These are phyloP conservation scores for Musa itinerans DNA, from an alignment of 176 grass and related monocot species.

Conservation along the genomic window DNA sequence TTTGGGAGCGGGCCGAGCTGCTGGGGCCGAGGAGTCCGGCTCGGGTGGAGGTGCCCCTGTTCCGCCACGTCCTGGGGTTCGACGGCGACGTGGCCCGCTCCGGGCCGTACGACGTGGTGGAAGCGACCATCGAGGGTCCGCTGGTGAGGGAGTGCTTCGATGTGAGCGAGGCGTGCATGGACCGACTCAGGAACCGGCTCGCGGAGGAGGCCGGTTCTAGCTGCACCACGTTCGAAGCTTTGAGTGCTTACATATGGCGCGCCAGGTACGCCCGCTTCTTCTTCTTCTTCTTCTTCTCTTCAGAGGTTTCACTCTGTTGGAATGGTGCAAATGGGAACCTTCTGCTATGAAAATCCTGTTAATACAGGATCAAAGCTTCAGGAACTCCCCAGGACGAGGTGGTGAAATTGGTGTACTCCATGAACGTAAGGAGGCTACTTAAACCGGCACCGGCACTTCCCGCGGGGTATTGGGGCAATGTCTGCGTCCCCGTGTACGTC, in stretches of 20 bases:
- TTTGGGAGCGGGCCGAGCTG: slow-evolving; percentile 41
- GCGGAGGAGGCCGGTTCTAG: slow-evolving; percentile 32
- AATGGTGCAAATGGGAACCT: too few species aligned
- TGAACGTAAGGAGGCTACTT: slow-evolving; percentile 66
- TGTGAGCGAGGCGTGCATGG: slow-evolving; percentile 45
- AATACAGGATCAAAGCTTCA: slow-evolving; percentile 39
- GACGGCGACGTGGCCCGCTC: slow-evolving; percentile 17
- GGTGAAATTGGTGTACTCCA: slow-evolving; percentile 84
- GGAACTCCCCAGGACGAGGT: slow-evolving; percentile 15
- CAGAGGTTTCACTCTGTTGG: background rate
- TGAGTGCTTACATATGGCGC: slow-evolving; percentile 70
- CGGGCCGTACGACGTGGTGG: slow-evolving; percentile 20
- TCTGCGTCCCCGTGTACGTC: slow-evolving; percentile 72
- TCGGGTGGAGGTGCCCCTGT: slow-evolving; percentile 14
- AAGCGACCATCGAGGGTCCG: background rate
- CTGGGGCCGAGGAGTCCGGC: slow-evolving; percentile 41
- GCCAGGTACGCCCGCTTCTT: slow-evolving; percentile 28
- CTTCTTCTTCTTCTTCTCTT: background rate
- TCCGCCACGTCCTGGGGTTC: slow-evolving; percentile 33
- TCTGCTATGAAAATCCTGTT: background rate
- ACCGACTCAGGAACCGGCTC: slow-evolving; percentile 31
- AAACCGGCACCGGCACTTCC: slow-evolving; percentile 31
- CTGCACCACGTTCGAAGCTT: slow-evolving; percentile 62
- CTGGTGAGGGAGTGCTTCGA: slow-evolving; percentile 47
- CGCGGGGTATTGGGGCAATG: slow-evolving; percentile 60